These are phyloP conservation scores for Mycena rebaudengoi DNA, from an alignment of 768 basidiomycete species.

Conservation along the genomic window DNA sequence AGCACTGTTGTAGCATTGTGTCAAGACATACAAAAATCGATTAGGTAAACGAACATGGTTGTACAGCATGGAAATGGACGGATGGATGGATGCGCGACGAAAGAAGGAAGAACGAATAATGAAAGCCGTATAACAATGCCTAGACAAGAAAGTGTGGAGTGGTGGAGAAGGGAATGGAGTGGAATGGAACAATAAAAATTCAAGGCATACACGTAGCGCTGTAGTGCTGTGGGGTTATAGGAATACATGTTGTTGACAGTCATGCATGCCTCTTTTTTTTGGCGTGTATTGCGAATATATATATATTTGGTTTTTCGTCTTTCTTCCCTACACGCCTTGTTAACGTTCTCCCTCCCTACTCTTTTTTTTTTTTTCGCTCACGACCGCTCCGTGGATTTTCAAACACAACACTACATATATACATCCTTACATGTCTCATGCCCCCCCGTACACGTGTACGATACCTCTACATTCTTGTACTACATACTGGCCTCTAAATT, in stretches of 20 bases:
- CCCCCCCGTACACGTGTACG: no score
- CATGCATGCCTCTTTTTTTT: background rate
- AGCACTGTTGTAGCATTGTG: no score
- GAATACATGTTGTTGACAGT: slow-evolving; percentile 21
- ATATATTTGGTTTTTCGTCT: background rate
- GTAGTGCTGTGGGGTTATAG: slow-evolving; percentile 17
- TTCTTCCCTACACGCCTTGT: no score
- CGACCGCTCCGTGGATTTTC: no score
- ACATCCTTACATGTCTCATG: no score
- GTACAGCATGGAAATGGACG: slow-evolving; percentile 31
- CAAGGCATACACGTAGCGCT: slow-evolving; percentile 20
- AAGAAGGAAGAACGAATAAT: slow-evolving; percentile 40
- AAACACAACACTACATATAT: no score
- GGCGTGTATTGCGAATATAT: slow-evolving; percentile 12
- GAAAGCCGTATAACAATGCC: slow-evolving; percentile 48
- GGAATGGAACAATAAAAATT: slow-evolving; percentile 10
- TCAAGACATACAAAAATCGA: slow-evolving; percentile 18
- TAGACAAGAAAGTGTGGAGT: slow-evolving; percentile 44
- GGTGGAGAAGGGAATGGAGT: slow-evolving; percentile 16
- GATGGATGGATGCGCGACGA: no score
- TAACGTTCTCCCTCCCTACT: no score
- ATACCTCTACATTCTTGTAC: no score
- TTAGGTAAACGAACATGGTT: background rate
- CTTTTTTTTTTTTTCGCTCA: no score
- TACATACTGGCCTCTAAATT: no score